Evolutionary conservation across 352 stramenopile species (phyloP).

Genomic region (Globisporangium cederbergense): DNA sequence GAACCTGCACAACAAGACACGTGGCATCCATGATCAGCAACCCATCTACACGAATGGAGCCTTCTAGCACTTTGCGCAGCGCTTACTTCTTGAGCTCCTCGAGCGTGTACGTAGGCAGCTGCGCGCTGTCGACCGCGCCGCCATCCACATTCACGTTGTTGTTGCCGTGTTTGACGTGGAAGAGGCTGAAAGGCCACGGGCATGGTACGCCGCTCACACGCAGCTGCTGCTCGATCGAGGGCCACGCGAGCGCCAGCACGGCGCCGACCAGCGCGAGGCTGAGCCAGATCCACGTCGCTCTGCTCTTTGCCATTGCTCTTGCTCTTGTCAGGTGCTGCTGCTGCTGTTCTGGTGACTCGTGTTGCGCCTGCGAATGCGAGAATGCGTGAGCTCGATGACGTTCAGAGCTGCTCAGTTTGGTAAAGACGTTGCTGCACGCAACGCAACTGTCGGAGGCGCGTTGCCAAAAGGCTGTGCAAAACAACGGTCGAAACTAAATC

Average conservation of each 20-base stretch:
- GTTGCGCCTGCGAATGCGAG: background rate
- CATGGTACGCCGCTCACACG: constrained; percentile 44
- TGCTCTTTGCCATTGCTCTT: constrained; percentile 24
- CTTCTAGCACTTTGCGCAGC: no score
- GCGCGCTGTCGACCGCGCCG: constrained; percentile 18
- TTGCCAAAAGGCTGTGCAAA: no score
- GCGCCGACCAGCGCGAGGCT: constrained; percentile 49
- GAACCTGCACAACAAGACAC: constrained; percentile 33
- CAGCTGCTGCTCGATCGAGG: constrained; percentile 70
- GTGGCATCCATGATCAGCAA: background rate
- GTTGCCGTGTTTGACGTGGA: constrained; percentile 26
- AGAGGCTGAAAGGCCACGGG: constrained; percentile 62
- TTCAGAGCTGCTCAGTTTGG: background rate
- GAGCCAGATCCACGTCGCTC: constrained; percentile 40
- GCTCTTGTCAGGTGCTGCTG: background rate
- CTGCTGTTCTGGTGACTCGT: background rate
- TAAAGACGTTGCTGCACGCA: background rate
- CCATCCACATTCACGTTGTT: constrained; percentile 15
- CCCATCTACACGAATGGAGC: no score
- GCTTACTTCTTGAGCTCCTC: constrained; percentile 58
- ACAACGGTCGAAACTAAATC: no score
- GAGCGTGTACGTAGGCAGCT: constrained; percentile 52
- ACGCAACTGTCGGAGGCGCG: background rate
- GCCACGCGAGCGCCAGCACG: constrained; percentile 61
- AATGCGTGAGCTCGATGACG: background rate